Conservation (phyloP, 1,284 basidiomycete species). For the Leucoagaricus sp. region DNA sequence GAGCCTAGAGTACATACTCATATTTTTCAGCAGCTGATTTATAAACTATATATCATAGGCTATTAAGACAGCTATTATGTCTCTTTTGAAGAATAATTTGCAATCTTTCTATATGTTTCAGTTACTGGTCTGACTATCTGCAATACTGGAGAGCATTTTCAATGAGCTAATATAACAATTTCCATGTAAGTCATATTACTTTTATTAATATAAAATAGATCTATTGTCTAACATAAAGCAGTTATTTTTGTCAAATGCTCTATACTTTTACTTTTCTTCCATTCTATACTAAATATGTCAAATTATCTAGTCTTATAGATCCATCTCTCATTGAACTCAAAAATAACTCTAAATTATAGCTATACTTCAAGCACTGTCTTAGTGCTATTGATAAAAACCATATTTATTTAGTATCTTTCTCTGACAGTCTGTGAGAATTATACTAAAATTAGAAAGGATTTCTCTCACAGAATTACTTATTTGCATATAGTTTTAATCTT, state of each 20-base stretch:
- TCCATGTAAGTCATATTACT: conserved; percentile 17
- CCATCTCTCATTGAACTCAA: conserved; percentile 4
- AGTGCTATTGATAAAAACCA: conserved; percentile 30
- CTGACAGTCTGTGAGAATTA: conserved; percentile 9
- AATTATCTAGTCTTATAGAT: not conserved
- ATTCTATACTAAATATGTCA: conserved; percentile 11
- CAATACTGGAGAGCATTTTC: conserved; percentile 32
- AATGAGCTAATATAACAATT: conserved; percentile 21
- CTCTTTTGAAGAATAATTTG: conserved; percentile 27
- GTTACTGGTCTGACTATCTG: conserved; percentile 5
- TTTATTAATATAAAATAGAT: not conserved
- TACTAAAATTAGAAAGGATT: conserved; percentile 27
- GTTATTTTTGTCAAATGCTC: conserved; percentile 10
- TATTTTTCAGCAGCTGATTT: not conserved
- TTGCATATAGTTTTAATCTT: conserved; percentile 27
- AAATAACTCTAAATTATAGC: conserved; percentile 21
- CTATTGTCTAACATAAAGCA: conserved; percentile 9
- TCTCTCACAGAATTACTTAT: conserved; percentile 31
- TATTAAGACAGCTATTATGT: not conserved
- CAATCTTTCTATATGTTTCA: conserved; percentile 32
- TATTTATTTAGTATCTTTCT: conserved; percentile 19
- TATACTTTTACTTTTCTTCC: not conserved
- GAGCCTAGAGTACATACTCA: not conserved
- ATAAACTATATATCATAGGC: not conserved
- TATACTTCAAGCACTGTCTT: conserved; percentile 23